These are phyloP conservation scores for Orychophragmus violaceus DNA, from an alignment of 345 rosid species.

Conservation along the genomic window DNA sequence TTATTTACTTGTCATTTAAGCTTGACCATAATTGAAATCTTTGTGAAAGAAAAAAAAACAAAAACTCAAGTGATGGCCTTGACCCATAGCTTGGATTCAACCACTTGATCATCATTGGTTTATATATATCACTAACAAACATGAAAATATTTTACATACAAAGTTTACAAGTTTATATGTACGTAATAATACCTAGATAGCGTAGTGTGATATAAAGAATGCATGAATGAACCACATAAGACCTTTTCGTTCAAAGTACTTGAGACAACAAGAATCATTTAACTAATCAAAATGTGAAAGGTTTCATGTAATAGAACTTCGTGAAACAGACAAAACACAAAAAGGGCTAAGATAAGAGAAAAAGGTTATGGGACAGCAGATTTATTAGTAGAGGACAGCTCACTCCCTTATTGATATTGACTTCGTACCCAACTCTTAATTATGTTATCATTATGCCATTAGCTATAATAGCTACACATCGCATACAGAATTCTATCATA, in stretches of 20 bases:
- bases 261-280: neutral
- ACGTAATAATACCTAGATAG: neutral
- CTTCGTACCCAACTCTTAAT: slow-evolving; percentile 21
- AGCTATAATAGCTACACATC: neutral
- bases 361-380: slow-evolving; percentile 7
- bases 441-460: neutral
- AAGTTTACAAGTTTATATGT: neutral
- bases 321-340: slow-evolving; percentile 24
- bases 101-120: neutral
- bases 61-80: neutral
- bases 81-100: neutral
- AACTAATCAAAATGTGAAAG: neutral
- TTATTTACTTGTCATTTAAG: too few relatives aligned
- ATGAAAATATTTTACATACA: neutral
- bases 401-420: slow-evolving; percentile 26
- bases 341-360: slow-evolving; percentile 13
- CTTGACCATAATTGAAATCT: too few relatives aligned
- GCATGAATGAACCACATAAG: neutral
- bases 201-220: neutral
- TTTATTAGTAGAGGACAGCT: slow-evolving; percentile 29
- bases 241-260: slow-evolving; percentile 15
- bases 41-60: too few relatives aligned
- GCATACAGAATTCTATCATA: slow-evolving; percentile 6
- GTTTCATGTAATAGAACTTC: slow-evolving; percentile 6
- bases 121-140: neutral